Evolutionary conservation across 371 early-diverging fungal genomes (phyloP).

Genomic region (Zopfochytrium polystomum): DNA sequence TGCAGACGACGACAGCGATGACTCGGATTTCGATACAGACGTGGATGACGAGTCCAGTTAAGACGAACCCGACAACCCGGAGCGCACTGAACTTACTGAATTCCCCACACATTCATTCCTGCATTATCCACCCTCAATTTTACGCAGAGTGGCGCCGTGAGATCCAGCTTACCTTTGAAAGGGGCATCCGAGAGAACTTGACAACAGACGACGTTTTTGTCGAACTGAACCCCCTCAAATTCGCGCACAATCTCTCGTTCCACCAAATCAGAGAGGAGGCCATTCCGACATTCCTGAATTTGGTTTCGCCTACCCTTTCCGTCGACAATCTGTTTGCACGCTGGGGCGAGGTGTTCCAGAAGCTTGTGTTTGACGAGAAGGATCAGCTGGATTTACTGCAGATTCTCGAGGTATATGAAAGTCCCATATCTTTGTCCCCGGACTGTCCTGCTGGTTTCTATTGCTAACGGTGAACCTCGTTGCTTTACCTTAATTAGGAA

Average conservation of each 20-base stretch:
- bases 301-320: slow-evolving; percentile 8
- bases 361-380: slow-evolving; percentile 64
- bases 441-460: not conserved
- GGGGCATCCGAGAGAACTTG: slow-evolving; percentile 77
- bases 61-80: too few species aligned
- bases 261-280: slow-evolving; percentile 72
- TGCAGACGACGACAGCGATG: slow-evolving; percentile 42
- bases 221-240: slow-evolving; percentile 86
- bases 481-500: slow-evolving; percentile 15
- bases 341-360: slow-evolving; percentile 70
- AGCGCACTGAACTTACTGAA: not conserved
- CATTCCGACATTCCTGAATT: slow-evolving; percentile 58
- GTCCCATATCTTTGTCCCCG: not conserved
- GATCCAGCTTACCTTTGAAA: slow-evolving; percentile 71
- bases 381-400: slow-evolving; percentile 77
- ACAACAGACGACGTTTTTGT: slow-evolving; percentile 71
- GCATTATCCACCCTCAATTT: too few species aligned
- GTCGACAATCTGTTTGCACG: slow-evolving; percentile 50
- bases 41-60: too few species aligned
- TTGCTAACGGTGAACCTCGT: not conserved
- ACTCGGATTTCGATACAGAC: too few species aligned
- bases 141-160: slow-evolving; percentile 75
- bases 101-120: too few species aligned
- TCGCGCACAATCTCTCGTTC: slow-evolving; percentile 83
- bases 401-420: slow-evolving; percentile 52